phyloP scores from a whole-genome alignment of 805 yeast genomes.

The Spathaspora girioi region DNA sequence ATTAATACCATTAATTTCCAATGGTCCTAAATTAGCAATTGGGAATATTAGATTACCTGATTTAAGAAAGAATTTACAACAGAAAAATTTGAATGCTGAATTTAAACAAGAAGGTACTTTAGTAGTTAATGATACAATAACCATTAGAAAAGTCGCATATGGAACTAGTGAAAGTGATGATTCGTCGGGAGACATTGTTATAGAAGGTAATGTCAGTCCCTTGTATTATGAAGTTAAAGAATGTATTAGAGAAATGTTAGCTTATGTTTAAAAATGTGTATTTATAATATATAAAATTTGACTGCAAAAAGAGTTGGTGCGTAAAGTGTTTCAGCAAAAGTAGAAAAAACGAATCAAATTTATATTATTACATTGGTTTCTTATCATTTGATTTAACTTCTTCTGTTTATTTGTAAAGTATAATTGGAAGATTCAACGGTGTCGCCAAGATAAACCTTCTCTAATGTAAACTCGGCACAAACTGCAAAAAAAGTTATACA shows the following conservation, averaged over 20 bases:
- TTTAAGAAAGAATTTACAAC: slow-evolving; percentile 58
- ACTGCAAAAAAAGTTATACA: no score
- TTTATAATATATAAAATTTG: neutral
- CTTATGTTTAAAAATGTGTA: slow-evolving; percentile 48
- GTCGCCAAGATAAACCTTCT: no score
- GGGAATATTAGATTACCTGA: slow-evolving; percentile 89
- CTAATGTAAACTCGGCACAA: no score
- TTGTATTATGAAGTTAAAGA: slow-evolving; percentile 76
- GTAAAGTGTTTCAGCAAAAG: no score
- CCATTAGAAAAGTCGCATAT: slow-evolving; percentile 61
- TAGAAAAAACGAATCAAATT: no score
- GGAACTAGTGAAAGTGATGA: slow-evolving; percentile 40
- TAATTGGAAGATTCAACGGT: no score
- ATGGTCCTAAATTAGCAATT: slow-evolving; percentile 54
- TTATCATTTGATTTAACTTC: no score
- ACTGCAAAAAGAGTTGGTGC: neutral
- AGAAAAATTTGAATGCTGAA: slow-evolving; percentile 69
- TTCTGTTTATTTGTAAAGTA: no score
- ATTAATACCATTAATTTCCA: slow-evolving; percentile 2
- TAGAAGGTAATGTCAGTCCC: slow-evolving; percentile 76
- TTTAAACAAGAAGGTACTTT: slow-evolving; percentile 91
- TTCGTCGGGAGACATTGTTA: slow-evolving; percentile 70
- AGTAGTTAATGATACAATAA: slow-evolving; percentile 75
- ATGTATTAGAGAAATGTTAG: slow-evolving; percentile 69
- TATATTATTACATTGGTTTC: no score